A percentile compares a stretch with the other conserved stretches of the same genome.
These are phyloP conservation scores for Salix suchowensis DNA, from an alignment of 345 rosid genomes.

Conservation along the genomic window DNA sequence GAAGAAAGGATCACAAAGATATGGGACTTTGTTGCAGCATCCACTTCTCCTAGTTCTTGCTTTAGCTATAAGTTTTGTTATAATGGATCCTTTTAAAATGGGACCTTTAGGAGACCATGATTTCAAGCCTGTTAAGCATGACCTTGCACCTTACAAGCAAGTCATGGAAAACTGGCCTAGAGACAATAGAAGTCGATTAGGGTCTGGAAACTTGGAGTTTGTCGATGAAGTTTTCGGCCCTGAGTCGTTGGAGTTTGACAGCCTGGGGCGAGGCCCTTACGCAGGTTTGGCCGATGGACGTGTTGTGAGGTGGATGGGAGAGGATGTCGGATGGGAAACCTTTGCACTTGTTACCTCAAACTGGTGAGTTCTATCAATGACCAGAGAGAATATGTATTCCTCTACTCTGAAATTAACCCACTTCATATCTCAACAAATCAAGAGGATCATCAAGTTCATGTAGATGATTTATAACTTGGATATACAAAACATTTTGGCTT, in stretches of 20 bases:
- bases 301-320: constrained; percentile 95
- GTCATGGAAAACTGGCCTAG: constrained; percentile 85
- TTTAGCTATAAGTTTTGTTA: constrained; percentile 50
- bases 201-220: constrained; percentile 69
- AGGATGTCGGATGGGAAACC: constrained; percentile 75
- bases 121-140: constrained; percentile 81
- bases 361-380: constrained; percentile 45
- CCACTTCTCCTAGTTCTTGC: constrained; percentile 41
- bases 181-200: constrained; percentile 62
- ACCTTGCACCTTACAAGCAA: constrained; percentile 77
- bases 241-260: constrained; percentile 86
- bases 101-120: constrained; percentile 71
- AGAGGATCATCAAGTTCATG: neutral
- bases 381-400: neutral
- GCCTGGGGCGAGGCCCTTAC: constrained; percentile 79
- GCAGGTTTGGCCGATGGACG: constrained; percentile 88
- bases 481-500: too few relatives aligned
- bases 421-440: neutral
- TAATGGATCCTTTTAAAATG: constrained; percentile 65
- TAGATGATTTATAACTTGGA: neutral
- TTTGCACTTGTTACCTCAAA: constrained; percentile 67
- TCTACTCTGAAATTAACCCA: neutral
- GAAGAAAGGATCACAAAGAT: constrained; percentile 7
- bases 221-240: constrained; percentile 77
- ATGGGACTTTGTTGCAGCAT: constrained; percentile 13